A percentile compares a stretch with the other conserved stretches of the same genome.
phyloP scores from a whole-genome alignment of 768 basidiomycete genomes.

The Hysterangium stoloniferum region DNA sequence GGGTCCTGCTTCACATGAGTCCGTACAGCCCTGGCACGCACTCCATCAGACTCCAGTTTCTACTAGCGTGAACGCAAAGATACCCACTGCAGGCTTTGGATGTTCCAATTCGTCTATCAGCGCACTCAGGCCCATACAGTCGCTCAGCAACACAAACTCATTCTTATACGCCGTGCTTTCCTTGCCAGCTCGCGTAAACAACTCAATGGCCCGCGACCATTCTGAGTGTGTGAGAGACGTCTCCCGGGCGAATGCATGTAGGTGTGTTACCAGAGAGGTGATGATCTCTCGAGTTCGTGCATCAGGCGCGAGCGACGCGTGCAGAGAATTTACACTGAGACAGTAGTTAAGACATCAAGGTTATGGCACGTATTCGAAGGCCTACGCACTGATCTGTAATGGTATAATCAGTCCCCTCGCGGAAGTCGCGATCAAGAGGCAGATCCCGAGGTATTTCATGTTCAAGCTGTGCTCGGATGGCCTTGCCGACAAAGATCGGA shows the following conservation, averaged over 20 bases:
- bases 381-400: constrained; percentile 24
- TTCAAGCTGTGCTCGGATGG: constrained; percentile 29
- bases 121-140: constrained; percentile 31
- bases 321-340: constrained; percentile 22
- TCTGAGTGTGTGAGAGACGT: constrained; percentile 30
- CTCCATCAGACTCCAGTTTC: neutral
- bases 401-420: constrained; percentile 26
- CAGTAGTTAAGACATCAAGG: neutral
- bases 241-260: constrained; percentile 32
- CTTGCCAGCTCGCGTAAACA: constrained; percentile 32
- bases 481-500: constrained; percentile 25
- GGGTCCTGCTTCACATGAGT: constrained; percentile 28
- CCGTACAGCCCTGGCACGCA: constrained; percentile 22
- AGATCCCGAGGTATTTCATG: constrained; percentile 26
- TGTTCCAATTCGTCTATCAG: constrained; percentile 31
- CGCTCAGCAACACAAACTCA: constrained; percentile 35
- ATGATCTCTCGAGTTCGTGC: constrained; percentile 25
- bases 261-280: constrained; percentile 26
- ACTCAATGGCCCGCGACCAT: constrained; percentile 29
- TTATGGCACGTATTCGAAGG: neutral
- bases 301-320: constrained; percentile 22
- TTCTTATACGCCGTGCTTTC: constrained; percentile 30
- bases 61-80: neutral
- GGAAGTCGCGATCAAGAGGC: constrained; percentile 28
- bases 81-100: constrained; percentile 24